Evolutionary conservation across 2,329 filamentous ascomycete genomes (phyloP).

Genomic region (Neonectria faginata): DNA sequence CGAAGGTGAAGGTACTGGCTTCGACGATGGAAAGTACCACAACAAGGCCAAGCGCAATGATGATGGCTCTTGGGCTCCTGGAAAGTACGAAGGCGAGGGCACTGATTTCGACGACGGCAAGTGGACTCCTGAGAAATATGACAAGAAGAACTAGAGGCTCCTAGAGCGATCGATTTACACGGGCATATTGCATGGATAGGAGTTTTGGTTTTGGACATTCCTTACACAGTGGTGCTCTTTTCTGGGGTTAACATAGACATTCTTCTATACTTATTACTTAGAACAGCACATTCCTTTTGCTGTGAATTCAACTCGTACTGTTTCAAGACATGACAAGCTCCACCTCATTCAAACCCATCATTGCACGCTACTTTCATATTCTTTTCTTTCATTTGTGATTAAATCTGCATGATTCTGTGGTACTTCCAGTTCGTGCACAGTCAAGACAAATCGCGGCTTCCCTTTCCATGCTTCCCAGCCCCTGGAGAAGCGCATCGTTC

Average conservation of each 20-base stretch:
- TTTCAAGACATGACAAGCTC: background rate
- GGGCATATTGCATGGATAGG: background rate
- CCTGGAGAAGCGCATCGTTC: background rate
- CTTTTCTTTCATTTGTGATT: background rate
- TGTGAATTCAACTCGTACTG: background rate
- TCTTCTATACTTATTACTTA: background rate
- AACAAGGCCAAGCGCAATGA: constrained; percentile 13
- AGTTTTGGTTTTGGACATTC: background rate
- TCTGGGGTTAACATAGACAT: background rate
- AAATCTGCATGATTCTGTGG: background rate
- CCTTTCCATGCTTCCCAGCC: background rate
- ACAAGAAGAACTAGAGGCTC: background rate
- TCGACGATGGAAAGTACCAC: constrained; percentile 24
- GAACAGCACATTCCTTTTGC: background rate
- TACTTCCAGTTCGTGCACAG: background rate
- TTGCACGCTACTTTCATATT: no score
- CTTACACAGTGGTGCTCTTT: background rate
- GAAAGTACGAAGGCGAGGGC: constrained; percentile 11
- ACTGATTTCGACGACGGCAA: constrained; percentile 12
- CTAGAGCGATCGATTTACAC: background rate
- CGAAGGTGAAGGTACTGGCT: constrained; percentile 16
- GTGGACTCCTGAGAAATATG: constrained; percentile 4
- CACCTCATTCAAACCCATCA: background rate
- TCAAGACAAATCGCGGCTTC: background rate
- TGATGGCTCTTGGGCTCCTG: constrained; percentile 13